Conservation (phyloP, 768 basidiomycete species). For the Boletus barrowsii region DNA sequence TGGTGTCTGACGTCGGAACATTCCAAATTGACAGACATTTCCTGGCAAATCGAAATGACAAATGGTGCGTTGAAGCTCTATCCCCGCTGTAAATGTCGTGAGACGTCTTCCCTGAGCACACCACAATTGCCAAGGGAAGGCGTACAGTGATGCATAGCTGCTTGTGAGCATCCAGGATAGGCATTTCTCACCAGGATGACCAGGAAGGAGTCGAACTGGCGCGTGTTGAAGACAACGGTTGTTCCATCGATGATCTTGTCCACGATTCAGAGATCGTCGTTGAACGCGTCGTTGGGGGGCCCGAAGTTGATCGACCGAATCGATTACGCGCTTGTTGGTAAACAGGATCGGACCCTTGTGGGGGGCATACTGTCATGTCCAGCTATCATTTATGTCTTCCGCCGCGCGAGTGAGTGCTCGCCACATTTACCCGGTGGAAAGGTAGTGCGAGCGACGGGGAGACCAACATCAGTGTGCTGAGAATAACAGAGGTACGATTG, state of each 20-base stretch:
- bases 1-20: background rate
- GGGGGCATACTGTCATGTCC: too few relatives aligned
- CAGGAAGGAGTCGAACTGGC: background rate
- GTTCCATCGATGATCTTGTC: too few relatives aligned
- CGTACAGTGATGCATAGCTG: background rate
- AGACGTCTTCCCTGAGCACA: background rate
- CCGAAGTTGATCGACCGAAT: background rate
- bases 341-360: background rate
- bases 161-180: background rate
- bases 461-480: too few relatives aligned
- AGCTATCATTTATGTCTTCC: too few relatives aligned
- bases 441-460: too few relatives aligned
- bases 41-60: background rate
- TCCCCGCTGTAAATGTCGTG: constrained; percentile 5
- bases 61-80: background rate
- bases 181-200: constrained; percentile 3
- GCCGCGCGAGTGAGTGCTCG: too few relatives aligned
- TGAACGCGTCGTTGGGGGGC: background rate
- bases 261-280: too few relatives aligned
- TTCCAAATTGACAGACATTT: background rate
- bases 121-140: background rate
- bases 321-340: background rate
- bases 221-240: too few relatives aligned
- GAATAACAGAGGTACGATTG: too few relatives aligned
- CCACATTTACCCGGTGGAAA: too few relatives aligned